Evolutionary conservation across 495 filamentous ascomycete species (phyloP), one percentile per base, ranked within the genome.

Genomic region (Emericellopsis terricola): DNA sequence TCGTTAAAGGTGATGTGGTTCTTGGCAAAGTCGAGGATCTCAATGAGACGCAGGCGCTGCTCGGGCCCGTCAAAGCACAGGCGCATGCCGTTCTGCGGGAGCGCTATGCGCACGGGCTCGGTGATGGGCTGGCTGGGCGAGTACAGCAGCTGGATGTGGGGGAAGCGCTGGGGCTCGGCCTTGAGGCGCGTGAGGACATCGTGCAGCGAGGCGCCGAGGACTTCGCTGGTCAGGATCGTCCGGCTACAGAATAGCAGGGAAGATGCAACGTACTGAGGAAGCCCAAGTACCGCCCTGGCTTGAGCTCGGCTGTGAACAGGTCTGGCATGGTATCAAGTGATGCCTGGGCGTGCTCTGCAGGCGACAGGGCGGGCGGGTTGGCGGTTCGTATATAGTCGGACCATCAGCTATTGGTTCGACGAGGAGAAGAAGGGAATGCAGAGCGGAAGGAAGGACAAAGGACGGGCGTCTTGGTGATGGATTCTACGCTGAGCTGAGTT

Each of bases 21-120:
- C 49, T 84, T 87, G n/a, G 77, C 71, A 41, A 97, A 96, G 48
- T 96, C 84, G 15, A 81, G 54, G 14, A 94, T 67, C 52, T 97
- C 89, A 46, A 97, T 81, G 32, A 97, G 53, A 1, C 89, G 78
- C 11, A 97, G 61, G 28, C 86, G 69, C 55, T 97, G 89, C 45
- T 94, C 84, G 2, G 83, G 75, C 0, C 87, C 89, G 48, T 97
- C 89, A 45, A 97, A 97, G 17, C 79, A 81, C 31, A 96, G 57
- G 9, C 87, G 80, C 17, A 97, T 44, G 14, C 89, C 89, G 53
- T 94, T 94, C 4, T 66, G 64, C 8, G 84, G 80, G 8, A 94
- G 69, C 24, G 60, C 65, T 19, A 97, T 47, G 21, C 79, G 50
- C 15, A 93, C 64, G 1, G 81, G 80, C 4, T 71, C 63, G n/a